Base-by-base conservation (phyloP, 257 asterid genomes). In the Asclepias syriaca region DNA sequence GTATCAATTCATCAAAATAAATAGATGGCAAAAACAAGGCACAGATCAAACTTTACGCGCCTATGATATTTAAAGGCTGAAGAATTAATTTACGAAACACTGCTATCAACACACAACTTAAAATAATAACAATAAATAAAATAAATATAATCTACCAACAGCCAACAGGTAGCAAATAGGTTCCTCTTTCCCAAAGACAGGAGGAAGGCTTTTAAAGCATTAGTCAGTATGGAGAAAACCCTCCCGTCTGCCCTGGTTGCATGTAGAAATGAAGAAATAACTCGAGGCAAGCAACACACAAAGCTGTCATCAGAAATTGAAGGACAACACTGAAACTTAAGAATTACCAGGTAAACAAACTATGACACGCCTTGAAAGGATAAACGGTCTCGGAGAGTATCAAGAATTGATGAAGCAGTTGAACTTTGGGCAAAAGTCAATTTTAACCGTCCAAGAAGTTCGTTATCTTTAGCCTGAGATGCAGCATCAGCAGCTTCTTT, bases 401-500 rank as follows among this genome's bases (percentile, higher is more conserved):
- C 97, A 37, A 89, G 84, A 66, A 91, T 84, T 51, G 97, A 87
- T 3, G 97, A 79, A 75, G 90, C 95, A n/a, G 84, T 85, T 5
- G 92, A 88, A 78, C 84, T 89, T 77, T 88, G 97, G 27, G 91
- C 80, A 81, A 91, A 87, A 2, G 88, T 85, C 59, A 77, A 80
- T 77, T 83, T 85, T 77, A 94, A 72, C 66, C 97, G 87, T 71
- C 88, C 97, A 11, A 91, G 95, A 71, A 89, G 79, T 84, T 94
- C 97, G 34, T 92, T 89, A 70, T 94, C 99, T 83, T 91, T 94
- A 24, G 97, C 83, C 85, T 91, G 97, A 67, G 91, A 83, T 64
- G 97, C 96, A 71, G 95, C 93, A 80, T 94, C 97, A 10, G 92
- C 95, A 68, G 99, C 99, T 82, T 91, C 97, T 86, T 89, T 89